Percentiles rank a stretch among this genome's conserved stretches.
These are phyloP conservation scores for Mycena maculata DNA, from an alignment of 768 basidiomycete species.

Conservation along the genomic window DNA sequence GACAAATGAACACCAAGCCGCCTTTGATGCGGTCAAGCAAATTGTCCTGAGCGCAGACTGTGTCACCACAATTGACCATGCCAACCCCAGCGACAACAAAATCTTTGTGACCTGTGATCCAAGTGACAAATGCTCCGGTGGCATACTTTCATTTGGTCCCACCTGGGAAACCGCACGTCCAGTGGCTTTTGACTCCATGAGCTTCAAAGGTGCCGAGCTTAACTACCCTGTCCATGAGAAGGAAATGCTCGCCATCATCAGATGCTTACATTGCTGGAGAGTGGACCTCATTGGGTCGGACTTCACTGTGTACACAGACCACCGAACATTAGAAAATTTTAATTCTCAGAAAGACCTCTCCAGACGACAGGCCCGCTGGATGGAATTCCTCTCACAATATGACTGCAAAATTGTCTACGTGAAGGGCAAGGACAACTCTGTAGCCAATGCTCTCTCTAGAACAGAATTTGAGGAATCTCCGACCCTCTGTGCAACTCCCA, in stretches of 20 bases:
- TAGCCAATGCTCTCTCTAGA: not conserved
- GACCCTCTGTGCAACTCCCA: too few relatives aligned
- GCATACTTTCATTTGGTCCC: not conserved
- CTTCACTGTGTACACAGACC: constrained; percentile 37
- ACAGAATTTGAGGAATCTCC: not conserved
- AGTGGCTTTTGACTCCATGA: too few relatives aligned
- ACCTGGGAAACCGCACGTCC: too few relatives aligned
- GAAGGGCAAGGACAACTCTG: too few relatives aligned
- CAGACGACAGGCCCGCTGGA: too few relatives aligned
- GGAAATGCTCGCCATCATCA: too few relatives aligned
- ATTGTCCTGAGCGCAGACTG: constrained; percentile 38
- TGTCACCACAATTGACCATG: constrained; percentile 46
- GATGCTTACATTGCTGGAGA: too few relatives aligned
- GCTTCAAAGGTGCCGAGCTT: too few relatives aligned
- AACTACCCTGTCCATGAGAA: too few relatives aligned
- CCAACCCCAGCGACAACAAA: constrained; percentile 40
- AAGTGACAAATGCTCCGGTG: constrained; percentile 20
- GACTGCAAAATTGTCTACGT: constrained; percentile 36
- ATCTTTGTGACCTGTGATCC: constrained; percentile 48
- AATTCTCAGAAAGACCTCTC: constrained; percentile 41
- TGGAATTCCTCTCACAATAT: too few relatives aligned
- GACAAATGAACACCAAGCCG: constrained; percentile 34
- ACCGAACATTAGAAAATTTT: constrained; percentile 46
- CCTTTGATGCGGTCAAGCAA: too few relatives aligned
- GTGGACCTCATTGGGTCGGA: too few relatives aligned